phyloP scores from a whole-genome alignment of 1,284 basidiomycete genomes.

The Boletus smithii region DNA sequence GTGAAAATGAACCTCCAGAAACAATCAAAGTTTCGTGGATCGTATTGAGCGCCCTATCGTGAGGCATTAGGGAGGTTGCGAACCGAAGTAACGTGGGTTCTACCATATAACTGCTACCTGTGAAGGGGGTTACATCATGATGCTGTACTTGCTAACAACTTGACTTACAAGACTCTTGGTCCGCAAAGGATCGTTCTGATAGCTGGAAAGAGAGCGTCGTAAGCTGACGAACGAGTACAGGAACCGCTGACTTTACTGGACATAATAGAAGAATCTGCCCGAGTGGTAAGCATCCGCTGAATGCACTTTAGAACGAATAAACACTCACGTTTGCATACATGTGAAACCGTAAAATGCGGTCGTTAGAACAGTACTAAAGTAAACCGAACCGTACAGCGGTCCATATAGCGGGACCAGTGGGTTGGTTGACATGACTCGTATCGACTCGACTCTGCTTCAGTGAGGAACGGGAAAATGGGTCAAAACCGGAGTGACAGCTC shows the following conservation, averaged over 20 bases:
- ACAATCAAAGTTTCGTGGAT: neutral
- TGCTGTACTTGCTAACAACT: neutral
- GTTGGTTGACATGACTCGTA: neutral
- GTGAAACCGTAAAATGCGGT: conserved; percentile 12
- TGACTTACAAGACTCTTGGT: conserved; percentile 14
- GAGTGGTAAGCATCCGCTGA: neutral
- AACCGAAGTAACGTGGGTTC: too few relatives aligned
- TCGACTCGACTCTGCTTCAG: neutral
- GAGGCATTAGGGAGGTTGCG: neutral
- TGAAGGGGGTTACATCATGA: neutral
- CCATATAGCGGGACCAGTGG: neutral
- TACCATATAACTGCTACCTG: conserved; percentile 11
- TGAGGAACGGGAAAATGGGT: neutral
- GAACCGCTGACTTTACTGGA: conserved; percentile 8
- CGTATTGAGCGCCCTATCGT: conserved; percentile 1
- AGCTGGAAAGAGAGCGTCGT: conserved; percentile 4
- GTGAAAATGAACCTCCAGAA: neutral
- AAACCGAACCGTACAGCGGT: neutral
- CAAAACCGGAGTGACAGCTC: too few relatives aligned
- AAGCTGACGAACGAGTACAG: neutral
- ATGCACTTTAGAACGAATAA: neutral
- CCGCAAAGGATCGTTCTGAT: conserved; percentile 5
- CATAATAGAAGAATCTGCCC: conserved; percentile 16
- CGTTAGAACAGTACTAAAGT: conserved; percentile 2
- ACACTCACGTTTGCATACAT: conserved; percentile 20